phyloP scores from a whole-genome alignment of 352 stramenopile genomes.

The Halophytophthora batemanensis region DNA sequence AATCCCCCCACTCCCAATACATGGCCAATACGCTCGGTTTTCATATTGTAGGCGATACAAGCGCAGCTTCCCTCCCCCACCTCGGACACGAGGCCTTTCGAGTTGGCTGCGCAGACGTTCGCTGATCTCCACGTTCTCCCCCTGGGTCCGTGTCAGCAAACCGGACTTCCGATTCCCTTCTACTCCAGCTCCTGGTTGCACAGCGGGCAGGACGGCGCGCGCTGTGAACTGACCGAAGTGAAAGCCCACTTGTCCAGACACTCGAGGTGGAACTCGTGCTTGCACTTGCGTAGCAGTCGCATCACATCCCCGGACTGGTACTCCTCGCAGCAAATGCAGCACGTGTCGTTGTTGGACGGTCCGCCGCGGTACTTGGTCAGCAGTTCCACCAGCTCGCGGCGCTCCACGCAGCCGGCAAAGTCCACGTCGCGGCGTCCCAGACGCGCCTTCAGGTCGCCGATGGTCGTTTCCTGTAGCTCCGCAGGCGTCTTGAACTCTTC shows the following conservation, averaged over 20 bases:
- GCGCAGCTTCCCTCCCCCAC: too few relatives aligned
- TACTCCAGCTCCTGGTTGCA: conserved; percentile 83
- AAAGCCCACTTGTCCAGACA: conserved; percentile 89
- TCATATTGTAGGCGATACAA: too few relatives aligned
- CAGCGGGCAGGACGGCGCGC: conserved; percentile 70
- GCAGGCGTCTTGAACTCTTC: conserved; percentile 70
- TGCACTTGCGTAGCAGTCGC: conserved; percentile 76
- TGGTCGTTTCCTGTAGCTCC: conserved; percentile 50
- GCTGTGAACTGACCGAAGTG: conserved; percentile 66
- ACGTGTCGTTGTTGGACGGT: conserved; percentile 82
- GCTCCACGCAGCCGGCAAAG: conserved; percentile 61
- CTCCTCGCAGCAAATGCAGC: conserved; percentile 87
- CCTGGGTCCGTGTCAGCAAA: too few relatives aligned
- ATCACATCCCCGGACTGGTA: conserved; percentile 77
- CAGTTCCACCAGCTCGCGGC: conserved; percentile 64
- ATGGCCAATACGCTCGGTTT: too few relatives aligned
- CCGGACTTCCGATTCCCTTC: neutral
- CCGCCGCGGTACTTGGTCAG: conserved; percentile 72
- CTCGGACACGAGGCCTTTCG: too few relatives aligned
- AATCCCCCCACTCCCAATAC: too few relatives aligned
- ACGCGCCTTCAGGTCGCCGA: conserved; percentile 72
- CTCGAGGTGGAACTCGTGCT: conserved; percentile 88
- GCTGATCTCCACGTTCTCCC: too few relatives aligned
- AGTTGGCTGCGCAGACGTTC: too few relatives aligned
- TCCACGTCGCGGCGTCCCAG: conserved; percentile 65